phyloP scores from a whole-genome alignment of 2,329 filamentous ascomycete genomes.

The Ambrosiella xylebori region DNA sequence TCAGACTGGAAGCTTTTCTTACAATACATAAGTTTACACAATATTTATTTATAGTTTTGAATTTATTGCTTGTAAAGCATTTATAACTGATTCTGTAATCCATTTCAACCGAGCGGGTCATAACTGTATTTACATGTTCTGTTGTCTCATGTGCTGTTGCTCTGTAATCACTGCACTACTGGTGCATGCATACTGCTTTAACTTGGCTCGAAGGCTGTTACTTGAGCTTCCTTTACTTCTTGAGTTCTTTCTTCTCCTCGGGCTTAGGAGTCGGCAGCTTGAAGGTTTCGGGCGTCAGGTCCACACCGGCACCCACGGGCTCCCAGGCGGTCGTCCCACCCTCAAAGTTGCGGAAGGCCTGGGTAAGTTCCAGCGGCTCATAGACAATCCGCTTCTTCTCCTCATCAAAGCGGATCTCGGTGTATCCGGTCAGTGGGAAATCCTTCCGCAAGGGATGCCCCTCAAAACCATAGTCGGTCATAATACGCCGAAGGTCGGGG shows the following conservation, averaged over 20 bases:
- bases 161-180: background rate
- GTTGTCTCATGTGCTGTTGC: slow-evolving; percentile 5
- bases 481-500: slow-evolving; percentile 88
- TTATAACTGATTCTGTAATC: background rate
- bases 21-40: too few relatives aligned
- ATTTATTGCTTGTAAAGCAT: background rate
- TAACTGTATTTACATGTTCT: slow-evolving; percentile 10
- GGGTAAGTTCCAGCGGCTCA: slow-evolving; percentile 91
- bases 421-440: slow-evolving; percentile 95
- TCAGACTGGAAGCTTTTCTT: too few relatives aligned
- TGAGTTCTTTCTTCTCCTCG: slow-evolving; percentile 76
- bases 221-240: slow-evolving; percentile 48
- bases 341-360: slow-evolving; percentile 97
- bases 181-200: background rate
- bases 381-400: slow-evolving; percentile 99
- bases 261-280: slow-evolving; percentile 92
- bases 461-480: slow-evolving; percentile 99
- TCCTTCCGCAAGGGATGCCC: slow-evolving; percentile 95
- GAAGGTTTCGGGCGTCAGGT: slow-evolving; percentile 72
- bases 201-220: background rate
- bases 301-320: slow-evolving; percentile 48
- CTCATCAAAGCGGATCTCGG: slow-evolving; percentile 93
- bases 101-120: background rate
- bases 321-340: slow-evolving; percentile 60
- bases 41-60: too few relatives aligned